phyloP scores from a whole-genome alignment of 1,284 basidiomycete species.

The Tilletia indica region DNA sequence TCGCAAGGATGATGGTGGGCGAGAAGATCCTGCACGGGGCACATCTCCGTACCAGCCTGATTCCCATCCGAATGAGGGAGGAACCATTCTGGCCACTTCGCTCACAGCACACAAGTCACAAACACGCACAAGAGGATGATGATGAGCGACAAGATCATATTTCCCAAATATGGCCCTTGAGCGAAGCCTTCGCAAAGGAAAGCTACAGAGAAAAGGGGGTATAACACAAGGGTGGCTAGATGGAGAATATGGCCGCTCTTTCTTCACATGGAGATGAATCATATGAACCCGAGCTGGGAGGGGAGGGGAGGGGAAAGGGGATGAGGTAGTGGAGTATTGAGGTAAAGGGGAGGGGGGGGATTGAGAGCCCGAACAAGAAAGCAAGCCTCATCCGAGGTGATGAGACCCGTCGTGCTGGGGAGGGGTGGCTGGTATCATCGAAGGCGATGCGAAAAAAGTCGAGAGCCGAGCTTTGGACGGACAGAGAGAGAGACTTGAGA shows the following conservation, averaged over 20 bases:
- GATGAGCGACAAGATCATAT: background rate
- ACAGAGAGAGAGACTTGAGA: conserved; percentile 3
- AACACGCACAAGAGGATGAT: background rate
- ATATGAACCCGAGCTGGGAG: background rate
- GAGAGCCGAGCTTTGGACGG: background rate
- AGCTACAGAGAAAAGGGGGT: background rate
- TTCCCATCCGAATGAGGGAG: too few species aligned
- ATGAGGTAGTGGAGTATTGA: too few species aligned
- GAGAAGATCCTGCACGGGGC: background rate
- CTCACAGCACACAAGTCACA: background rate
- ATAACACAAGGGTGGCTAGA: background rate
- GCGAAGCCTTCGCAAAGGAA: background rate
- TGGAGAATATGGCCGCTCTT: background rate
- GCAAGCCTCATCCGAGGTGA: too few species aligned
- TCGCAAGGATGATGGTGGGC: conserved; percentile 11
- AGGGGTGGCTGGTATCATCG: conserved; percentile 8
- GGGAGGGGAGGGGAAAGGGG: too few species aligned
- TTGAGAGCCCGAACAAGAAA: too few species aligned
- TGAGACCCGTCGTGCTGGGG: background rate
- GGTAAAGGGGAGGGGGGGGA: too few species aligned
- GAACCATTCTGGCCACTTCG: too few species aligned
- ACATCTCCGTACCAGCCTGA: background rate
- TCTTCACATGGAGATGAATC: background rate
- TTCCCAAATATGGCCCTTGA: background rate
- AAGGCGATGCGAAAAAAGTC: background rate